Conservation (phyloP, 306 rosid species). For the Cucurbita pepo region DNA sequence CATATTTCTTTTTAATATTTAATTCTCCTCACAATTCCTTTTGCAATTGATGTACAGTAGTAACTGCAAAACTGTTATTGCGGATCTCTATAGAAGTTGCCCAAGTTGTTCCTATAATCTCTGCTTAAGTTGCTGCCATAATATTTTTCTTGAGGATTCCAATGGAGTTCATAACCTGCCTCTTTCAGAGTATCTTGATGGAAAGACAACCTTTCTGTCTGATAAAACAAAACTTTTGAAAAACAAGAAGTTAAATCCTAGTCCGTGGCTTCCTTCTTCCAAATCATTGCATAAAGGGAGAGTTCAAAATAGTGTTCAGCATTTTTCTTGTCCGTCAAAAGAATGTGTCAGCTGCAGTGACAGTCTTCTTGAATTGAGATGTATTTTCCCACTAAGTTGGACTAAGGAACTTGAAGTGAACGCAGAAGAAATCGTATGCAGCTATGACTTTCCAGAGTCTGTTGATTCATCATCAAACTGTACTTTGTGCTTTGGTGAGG, state of each 20-base stretch:
- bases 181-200: slow-evolving; percentile 17
- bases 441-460: slow-evolving; percentile 92
- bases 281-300: slow-evolving; percentile 23
- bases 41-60: slow-evolving; percentile 48
- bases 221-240: slow-evolving; percentile 18
- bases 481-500: slow-evolving; percentile 44
- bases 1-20: slow-evolving; percentile 4
- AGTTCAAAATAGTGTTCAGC: slow-evolving; percentile 21
- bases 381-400: slow-evolving; percentile 51
- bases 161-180: slow-evolving; percentile 21
- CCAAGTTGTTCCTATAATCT: slow-evolving; percentile 71
- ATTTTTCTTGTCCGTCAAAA: slow-evolving; percentile 44
- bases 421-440: slow-evolving; percentile 95
- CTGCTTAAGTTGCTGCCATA: slow-evolving; percentile 63
- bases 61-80: slow-evolving; percentile 48
- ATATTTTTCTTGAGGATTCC: slow-evolving; percentile 27
- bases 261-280: slow-evolving; percentile 19
- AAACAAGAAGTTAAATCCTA: slow-evolving; percentile 24
- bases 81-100: slow-evolving; percentile 92
- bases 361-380: slow-evolving; percentile 63
- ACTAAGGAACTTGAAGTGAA: slow-evolving; percentile 68
- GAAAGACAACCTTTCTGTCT: slow-evolving; percentile 17
- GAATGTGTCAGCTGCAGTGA: slow-evolving; percentile 64
- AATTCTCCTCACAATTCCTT: slow-evolving; percentile 12
- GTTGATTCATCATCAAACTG: slow-evolving; percentile 53